Percentiles rank a stretch among this genome's conserved stretches.
Evolutionary conservation across 2,329 filamentous ascomycete genomes (phyloP).

Genomic region (Laburnicola sp.): DNA sequence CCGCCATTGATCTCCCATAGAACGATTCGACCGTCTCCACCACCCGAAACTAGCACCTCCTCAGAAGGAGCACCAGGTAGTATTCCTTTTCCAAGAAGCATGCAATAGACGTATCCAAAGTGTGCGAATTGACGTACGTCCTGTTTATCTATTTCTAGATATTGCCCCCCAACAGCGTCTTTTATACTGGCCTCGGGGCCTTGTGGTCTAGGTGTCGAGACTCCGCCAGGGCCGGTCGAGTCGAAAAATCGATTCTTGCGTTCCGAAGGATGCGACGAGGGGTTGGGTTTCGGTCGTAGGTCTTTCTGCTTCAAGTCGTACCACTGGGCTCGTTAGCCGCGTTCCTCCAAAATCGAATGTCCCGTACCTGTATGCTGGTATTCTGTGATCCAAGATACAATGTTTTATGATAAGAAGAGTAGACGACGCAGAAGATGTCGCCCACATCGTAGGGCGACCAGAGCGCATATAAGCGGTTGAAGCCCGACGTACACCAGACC

Average conservation of each 20-base stretch:
- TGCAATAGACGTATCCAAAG: conserved; percentile 94
- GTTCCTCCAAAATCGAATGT: background rate
- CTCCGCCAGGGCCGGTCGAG: conserved; percentile 80
- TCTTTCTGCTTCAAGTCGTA: conserved; percentile 70
- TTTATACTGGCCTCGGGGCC: conserved; percentile 55
- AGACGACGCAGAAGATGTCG: conserved; percentile 93
- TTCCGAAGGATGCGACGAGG: conserved; percentile 71
- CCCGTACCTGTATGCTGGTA: conserved; percentile 74
- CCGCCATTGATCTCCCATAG: conserved; percentile 77
- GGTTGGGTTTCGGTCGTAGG: conserved; percentile 62
- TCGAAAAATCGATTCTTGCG: conserved; percentile 91
- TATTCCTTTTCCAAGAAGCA: conserved; percentile 79
- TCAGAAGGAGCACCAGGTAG: conserved; percentile 69
- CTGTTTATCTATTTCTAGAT: conserved; percentile 78
- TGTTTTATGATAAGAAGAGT: conserved; percentile 76
- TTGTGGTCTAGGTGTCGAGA: conserved; percentile 72
- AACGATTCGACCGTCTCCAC: conserved; percentile 92
- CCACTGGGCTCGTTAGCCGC: conserved; percentile 60
- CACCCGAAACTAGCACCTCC: conserved; percentile 86
- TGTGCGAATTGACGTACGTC: conserved; percentile 89
- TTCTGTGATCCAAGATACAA: conserved; percentile 94
- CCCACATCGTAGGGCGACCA: conserved; percentile 94
- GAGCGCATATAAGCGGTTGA: conserved; percentile 81
- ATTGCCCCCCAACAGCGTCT: conserved; percentile 61
- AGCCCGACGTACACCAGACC: conserved; percentile 79